Conservation (phyloP, 2,329 filamentous ascomycete species). For the Fusarium multiceps region DNA sequence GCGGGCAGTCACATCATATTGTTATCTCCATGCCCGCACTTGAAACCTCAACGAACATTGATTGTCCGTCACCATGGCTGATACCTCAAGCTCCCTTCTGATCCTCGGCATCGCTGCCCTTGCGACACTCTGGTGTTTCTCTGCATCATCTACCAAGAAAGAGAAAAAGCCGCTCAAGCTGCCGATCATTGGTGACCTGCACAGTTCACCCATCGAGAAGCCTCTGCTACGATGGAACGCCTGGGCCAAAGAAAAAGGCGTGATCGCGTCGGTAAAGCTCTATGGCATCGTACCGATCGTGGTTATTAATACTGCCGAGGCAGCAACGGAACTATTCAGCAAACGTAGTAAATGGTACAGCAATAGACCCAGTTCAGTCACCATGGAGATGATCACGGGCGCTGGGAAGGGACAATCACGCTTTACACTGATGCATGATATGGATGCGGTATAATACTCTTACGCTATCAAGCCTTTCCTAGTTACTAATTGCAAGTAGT, state of each 20-base stretch:
- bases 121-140: background rate
- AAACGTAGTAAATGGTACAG: background rate
- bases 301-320: background rate
- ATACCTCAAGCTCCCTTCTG: background rate
- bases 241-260: background rate
- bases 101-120: background rate
- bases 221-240: background rate
- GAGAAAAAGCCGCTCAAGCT: background rate
- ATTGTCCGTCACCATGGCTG: background rate
- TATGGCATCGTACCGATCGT: background rate
- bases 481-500: background rate
- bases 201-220: background rate
- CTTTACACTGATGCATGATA: background rate
- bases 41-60: too few species aligned
- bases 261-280: background rate
- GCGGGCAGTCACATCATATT: background rate
- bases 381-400: background rate
- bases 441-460: background rate
- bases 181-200: background rate
- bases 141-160: background rate
- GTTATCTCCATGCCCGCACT: background rate
- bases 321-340: background rate
- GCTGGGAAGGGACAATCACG: background rate
- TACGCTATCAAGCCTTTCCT: fast-evolving
- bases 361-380: background rate